Base-by-base conservation (phyloP, 352 stramenopile species). In the Phytophthora pini region DNA sequence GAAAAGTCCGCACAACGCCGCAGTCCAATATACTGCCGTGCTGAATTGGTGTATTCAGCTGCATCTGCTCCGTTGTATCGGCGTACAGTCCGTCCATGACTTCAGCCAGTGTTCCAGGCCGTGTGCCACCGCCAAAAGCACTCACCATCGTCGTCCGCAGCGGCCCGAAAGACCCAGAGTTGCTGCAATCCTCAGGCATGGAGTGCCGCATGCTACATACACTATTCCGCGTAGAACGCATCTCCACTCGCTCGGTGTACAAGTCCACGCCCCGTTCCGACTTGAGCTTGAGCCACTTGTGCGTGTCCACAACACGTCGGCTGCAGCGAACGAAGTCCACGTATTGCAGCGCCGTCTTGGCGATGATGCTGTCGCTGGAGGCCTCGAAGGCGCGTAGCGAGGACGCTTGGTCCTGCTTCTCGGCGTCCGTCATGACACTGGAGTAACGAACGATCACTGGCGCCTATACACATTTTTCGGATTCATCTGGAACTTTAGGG, bases 1-100 rank as follows among this genome's bases (percentile, higher is more conserved):
- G 67, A 38, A 87, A 87, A 0, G 74, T 72, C 43, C 79, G 72
- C 56, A 88, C 63, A 9, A 90, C 76, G 4, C 79, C 74, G 50
- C 77, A 80, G 54, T 84, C 74, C 11, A 76, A 43, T 15, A 88
- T 40, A 9, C 68, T 54, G 12, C 76, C 77, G 55, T 82, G 88
- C 56, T 88, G 80, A 10, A 90, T 77, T 1, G 69, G 39, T 32
- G 73, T 76, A 61, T 85, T 88, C 9, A 68, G 46, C 15, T 60
- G 68, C 66, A 87, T 76, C 43, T 76, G 66, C 12, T 76, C 56
- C 20, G 47, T 67, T 12, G 47, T 70, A 32, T 80, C 78, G 0
- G 79, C 72, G 54, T 89, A 86, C 32, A 90, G 66, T 7, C 79
- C 82, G 4, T 57, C 40, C 73, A 90, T 84, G 20, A 85, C 61